Evolutionary conservation across 768 basidiomycete genomes (phyloP).

Genomic region (Amanita brunnescens): DNA sequence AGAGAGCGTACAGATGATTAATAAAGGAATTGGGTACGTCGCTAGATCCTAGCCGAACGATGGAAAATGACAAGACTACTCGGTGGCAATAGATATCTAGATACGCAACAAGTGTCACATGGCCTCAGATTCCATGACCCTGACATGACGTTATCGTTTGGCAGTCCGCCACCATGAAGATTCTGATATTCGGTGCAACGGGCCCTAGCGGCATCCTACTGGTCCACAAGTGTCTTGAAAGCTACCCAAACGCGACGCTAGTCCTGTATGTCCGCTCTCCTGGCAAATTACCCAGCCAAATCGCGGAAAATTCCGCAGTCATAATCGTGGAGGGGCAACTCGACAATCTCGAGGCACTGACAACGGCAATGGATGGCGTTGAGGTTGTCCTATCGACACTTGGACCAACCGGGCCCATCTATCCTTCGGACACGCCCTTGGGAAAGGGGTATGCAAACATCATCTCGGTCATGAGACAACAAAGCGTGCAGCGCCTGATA

Average conservation of each 20-base stretch:
- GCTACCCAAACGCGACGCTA: constrained; percentile 30
- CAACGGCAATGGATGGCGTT: constrained; percentile 44
- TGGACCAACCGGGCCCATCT: constrained; percentile 39
- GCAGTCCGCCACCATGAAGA: background rate
- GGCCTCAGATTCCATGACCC: background rate
- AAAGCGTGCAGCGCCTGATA: constrained; percentile 49
- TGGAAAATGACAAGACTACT: too few species aligned
- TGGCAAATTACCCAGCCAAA: constrained; percentile 48
- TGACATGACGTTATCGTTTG: too few species aligned
- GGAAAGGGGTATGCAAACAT: constrained; percentile 50
- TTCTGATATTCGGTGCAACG: constrained; percentile 66
- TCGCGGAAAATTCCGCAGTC: constrained; percentile 35
- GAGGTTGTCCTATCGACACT: constrained; percentile 61
- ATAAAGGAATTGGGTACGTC: too few species aligned
- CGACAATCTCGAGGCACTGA: constrained; percentile 39
- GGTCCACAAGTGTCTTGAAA: constrained; percentile 43
- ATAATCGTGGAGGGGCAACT: constrained; percentile 48
- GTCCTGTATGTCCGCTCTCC: constrained; percentile 60
- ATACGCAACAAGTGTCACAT: too few species aligned
- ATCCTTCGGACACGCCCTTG: constrained; percentile 47
- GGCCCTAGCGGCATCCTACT: constrained; percentile 52
- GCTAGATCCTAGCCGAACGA: too few species aligned
- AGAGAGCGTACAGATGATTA: too few species aligned
- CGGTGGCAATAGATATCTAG: too few species aligned
- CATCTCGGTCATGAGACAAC: constrained; percentile 46